These are phyloP conservation scores for Candida glaebosa DNA, from an alignment of 805 yeast genomes.

Conservation along the genomic window DNA sequence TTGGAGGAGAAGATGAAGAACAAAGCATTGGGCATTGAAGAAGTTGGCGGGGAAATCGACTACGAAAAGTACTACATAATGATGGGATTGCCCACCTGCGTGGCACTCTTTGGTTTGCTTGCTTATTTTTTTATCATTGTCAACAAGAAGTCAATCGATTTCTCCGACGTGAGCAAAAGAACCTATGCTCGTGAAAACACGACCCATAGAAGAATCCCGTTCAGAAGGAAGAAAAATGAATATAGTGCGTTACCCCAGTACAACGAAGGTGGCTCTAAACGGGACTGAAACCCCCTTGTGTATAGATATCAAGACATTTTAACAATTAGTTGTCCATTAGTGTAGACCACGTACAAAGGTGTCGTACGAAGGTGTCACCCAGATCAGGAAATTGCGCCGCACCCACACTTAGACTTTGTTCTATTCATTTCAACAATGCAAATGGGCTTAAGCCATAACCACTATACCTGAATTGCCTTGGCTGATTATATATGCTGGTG, in stretches of 20 bases:
- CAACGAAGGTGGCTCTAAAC: constrained; percentile 7
- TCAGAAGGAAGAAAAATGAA: constrained; percentile 18
- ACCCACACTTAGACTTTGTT: not conserved
- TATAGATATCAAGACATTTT: not conserved
- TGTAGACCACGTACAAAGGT: no score
- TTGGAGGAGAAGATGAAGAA: constrained; percentile 28
- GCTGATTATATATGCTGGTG: no score
- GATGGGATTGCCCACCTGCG: constrained; percentile 65
- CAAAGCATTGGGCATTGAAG: constrained; percentile 18
- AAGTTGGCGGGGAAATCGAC: constrained; percentile 46
- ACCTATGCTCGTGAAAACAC: constrained; percentile 25
- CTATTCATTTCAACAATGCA: not conserved
- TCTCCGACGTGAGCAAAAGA: constrained; percentile 33
- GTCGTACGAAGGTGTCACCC: not conserved
- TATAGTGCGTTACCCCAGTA: constrained; percentile 34
- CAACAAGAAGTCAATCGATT: constrained; percentile 45
- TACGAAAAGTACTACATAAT: constrained; percentile 60
- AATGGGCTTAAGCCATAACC: no score
- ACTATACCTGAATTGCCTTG: no score
- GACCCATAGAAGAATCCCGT: constrained; percentile 28
- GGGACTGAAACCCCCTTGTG: not conserved
- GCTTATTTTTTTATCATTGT: constrained; percentile 63
- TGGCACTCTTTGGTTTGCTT: constrained; percentile 52
- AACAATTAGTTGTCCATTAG: no score
- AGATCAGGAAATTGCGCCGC: not conserved